phyloP scores from a whole-genome alignment of 2,329 filamentous ascomycete species.

The Diaporthe aspalathi region DNA sequence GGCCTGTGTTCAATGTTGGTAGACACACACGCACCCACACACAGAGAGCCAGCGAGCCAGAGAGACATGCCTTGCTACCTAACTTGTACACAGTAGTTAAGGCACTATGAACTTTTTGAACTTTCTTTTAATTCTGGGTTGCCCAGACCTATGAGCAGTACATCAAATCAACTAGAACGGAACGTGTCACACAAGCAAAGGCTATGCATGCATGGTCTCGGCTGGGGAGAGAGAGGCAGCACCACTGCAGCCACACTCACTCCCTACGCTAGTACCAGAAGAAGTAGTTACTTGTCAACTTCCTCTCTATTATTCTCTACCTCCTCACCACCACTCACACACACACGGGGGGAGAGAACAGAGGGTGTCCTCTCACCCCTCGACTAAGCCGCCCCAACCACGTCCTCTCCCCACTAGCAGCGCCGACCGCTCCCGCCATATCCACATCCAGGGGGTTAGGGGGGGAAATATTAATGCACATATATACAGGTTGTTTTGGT shows the following conservation, averaged over 20 bases:
- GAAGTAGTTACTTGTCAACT: not conserved
- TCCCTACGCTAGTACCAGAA: not conserved
- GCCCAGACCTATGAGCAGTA: too few species aligned
- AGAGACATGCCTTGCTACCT: too few species aligned
- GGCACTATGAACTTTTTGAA: too few species aligned
- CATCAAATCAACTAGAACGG: not conserved
- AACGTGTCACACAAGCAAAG: not conserved
- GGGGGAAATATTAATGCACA: slow-evolving; percentile 18
- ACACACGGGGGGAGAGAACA: too few species aligned
- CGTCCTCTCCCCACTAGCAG: not conserved
- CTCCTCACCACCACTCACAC: not conserved
- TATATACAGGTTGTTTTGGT: slow-evolving; percentile 31
- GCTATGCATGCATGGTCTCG: not conserved
- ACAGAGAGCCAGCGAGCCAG: not conserved
- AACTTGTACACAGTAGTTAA: too few species aligned
- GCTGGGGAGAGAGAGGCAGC: not conserved
- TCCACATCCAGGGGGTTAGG: slow-evolving; percentile 6
- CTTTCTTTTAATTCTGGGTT: too few species aligned
- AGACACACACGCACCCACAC: not conserved
- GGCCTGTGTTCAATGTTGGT: not conserved
- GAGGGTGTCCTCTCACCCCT: not conserved
- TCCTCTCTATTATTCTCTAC: slow-evolving; percentile 25
- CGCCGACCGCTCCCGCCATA: slow-evolving; percentile 12
- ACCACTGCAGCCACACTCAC: not conserved
- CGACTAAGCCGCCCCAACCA: not conserved